These are phyloP conservation scores for Domatiomyces catenatus DNA, from an alignment of 2,329 filamentous ascomycete genomes.

Conservation along the genomic window DNA sequence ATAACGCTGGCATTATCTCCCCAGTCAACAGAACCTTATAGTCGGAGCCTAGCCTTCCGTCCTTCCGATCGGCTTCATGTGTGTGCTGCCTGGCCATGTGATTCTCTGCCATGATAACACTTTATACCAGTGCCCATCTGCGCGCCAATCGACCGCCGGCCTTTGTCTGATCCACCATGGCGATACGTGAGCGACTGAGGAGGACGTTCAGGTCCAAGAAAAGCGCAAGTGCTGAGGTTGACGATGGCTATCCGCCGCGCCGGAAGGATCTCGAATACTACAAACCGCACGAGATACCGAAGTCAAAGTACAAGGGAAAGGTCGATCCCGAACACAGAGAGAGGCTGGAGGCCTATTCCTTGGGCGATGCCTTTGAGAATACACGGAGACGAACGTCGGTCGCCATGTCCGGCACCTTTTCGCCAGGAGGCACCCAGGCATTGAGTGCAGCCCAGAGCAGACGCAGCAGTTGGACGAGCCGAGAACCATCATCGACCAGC, in stretches of 20 bases:
- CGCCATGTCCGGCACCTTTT: slow-evolving; percentile 14
- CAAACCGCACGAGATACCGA: slow-evolving; percentile 31
- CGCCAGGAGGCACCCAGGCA: slow-evolving; percentile 16
- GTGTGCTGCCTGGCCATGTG: neutral
- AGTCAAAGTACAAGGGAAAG: slow-evolving; percentile 34
- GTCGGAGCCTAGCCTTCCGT: neutral
- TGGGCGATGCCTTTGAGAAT: slow-evolving; percentile 20
- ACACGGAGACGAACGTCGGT: slow-evolving; percentile 9
- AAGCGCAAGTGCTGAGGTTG: slow-evolving; percentile 2
- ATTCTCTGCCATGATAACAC: neutral
- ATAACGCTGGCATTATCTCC: neutral
- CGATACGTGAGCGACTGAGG: slow-evolving; percentile 10
- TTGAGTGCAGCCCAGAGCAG: slow-evolving; percentile 12
- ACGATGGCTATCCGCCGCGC: slow-evolving; percentile 1
- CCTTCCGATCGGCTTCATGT: neutral
- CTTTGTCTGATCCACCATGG: slow-evolving; percentile 7
- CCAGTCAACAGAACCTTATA: neutral
- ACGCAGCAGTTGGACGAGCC: slow-evolving; percentile 4
- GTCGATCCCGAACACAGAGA: slow-evolving; percentile 32
- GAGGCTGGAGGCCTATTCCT: slow-evolving; percentile 30
- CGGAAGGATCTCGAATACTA: slow-evolving; percentile 33
- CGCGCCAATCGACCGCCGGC: neutral
- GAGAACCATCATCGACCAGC: slow-evolving; percentile 13
- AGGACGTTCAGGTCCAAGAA: slow-evolving; percentile 10
- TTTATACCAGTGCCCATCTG: neutral